Conservation (phyloP, 495 filamentous ascomycete species). For the Penicillium nucicola region DNA sequence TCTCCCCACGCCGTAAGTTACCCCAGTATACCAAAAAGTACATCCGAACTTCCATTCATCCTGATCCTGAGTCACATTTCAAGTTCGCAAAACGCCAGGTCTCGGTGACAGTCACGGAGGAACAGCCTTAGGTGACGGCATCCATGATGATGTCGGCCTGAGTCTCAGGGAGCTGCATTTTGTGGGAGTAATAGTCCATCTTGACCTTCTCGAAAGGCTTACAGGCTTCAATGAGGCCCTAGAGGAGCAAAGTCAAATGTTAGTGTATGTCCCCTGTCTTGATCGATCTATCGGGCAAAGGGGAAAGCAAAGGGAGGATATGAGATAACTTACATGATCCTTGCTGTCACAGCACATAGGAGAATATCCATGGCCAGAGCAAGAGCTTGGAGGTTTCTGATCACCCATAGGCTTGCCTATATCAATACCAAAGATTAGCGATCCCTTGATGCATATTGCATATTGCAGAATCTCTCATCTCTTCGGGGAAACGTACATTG, state of each 20-base stretch:
- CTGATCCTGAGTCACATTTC: background rate
- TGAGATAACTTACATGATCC: conserved; percentile 10
- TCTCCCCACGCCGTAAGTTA: background rate
- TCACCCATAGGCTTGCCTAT: conserved; percentile 22
- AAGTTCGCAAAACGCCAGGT: conserved; percentile 1
- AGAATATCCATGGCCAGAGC: conserved; percentile 11
- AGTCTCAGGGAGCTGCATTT: background rate
- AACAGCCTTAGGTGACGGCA: conserved; percentile 8
- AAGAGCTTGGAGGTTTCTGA: conserved; percentile 13
- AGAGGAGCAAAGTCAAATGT: too few species aligned
- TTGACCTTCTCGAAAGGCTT: conserved; percentile 26
- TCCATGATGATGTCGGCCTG: conserved; percentile 20
- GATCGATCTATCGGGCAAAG: too few species aligned
- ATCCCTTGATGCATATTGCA: background rate
- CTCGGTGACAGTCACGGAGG: background rate
- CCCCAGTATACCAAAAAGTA: background rate
- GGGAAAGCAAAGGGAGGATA: background rate
- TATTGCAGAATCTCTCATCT: background rate
- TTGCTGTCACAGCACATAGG: conserved; percentile 33
- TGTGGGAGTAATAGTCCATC: conserved; percentile 17
- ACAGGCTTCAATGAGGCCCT: conserved; percentile 11
- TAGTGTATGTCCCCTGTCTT: too few species aligned
- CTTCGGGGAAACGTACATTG: conserved; percentile 25
- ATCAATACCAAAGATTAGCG: background rate
- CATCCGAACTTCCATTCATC: background rate